Base-by-base conservation (phyloP, 495 filamentous ascomycete species). In the Chaetomium fimeti region DNA sequence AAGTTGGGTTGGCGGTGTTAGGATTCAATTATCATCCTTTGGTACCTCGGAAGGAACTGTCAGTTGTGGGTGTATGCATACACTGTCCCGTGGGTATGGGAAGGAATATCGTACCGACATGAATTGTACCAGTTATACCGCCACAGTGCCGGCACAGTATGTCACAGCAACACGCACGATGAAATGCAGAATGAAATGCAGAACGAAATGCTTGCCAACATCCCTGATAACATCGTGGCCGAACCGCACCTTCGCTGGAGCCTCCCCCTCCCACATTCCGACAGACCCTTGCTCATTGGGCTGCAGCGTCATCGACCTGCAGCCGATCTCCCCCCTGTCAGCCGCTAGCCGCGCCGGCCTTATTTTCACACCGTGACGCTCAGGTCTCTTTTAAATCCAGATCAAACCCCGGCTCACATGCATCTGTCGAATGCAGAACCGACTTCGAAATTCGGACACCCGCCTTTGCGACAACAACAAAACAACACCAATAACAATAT, bases 231-330 rank as follows among this genome's bases (percentile, higher is more conserved):
- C 40, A 43, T 43, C 40, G 40, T 43, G 40, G 40, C 40, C 40
- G 40, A 43, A 43, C 40, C 32, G 32, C 32, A 36, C 32, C 32
- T 36, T 20, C 43, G 43, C 43, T 47, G 43, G 45, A 49, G 45
- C 45, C 45, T 24, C 45, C 22, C 40, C 58, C 67, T 69, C 73
- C 69, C 71, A 74, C 73, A 69, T 75, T 69, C 73, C 73, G 73
- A 74, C 66, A 67, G 66, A 63, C 36, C 59, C 53, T 69, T 71
- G 69, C 68, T 69, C 64, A 71, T 68, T 71, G 68, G 68, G 51
- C 67, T 67, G 73, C 70, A 70, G 69, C 72, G 73, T 75, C 73
- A 75, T 75, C 71, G 68, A 71, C 70, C 68, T 72, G 73, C 73
- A 75, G 71, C 60, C 69, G 68, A 73, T 72, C 71, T 71, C 61